Evolutionary conservation across 148 eudicot genomes (phyloP).

Genomic region (Fagopyrum homotropicum): DNA sequence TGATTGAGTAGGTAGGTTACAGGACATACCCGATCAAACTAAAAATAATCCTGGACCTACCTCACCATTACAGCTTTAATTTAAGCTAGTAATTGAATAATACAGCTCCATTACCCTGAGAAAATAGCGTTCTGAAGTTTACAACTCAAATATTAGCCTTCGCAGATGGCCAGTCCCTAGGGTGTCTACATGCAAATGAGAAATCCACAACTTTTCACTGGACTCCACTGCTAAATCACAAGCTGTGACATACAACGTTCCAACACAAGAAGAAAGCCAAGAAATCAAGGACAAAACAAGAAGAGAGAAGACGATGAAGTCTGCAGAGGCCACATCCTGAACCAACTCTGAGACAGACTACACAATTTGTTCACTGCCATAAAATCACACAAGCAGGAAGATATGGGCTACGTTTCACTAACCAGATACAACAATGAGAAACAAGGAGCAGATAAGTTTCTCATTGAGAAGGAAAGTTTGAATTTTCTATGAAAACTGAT

Average conservation of each 20-base stretch:
- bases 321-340: too few species aligned
- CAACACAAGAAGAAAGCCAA: background rate
- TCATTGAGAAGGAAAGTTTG: background rate
- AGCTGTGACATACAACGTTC: too few species aligned
- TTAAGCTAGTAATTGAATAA: background rate
- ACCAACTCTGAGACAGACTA: too few species aligned
- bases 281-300: background rate
- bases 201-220: background rate
- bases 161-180: background rate
- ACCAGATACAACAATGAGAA: background rate
- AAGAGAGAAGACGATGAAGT: too few species aligned
- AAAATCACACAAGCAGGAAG: too few species aligned
- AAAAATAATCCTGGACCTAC: background rate
- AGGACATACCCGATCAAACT: background rate
- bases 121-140: background rate
- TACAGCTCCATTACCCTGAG: background rate
- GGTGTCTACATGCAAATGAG: background rate
- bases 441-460: background rate
- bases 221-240: background rate
- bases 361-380: too few species aligned
- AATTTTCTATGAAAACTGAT: background rate
- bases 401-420: background rate
- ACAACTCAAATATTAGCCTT: background rate
- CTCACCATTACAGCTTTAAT: background rate
- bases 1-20: background rate